Conservation (phyloP, 2,329 filamentous ascomycete species). For the Pseudomassariella vexata region DNA sequence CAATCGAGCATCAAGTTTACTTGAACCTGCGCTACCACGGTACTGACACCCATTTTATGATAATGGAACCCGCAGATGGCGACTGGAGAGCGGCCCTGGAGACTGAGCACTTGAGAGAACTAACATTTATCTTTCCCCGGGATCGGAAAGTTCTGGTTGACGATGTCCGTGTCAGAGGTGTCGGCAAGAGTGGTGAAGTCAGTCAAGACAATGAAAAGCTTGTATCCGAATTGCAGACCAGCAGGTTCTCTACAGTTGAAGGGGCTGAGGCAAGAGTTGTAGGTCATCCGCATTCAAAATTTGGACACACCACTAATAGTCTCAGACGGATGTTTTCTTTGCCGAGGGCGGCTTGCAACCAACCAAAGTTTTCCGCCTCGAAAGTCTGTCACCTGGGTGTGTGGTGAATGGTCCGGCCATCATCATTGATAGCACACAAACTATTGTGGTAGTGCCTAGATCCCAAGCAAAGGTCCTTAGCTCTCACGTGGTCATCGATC, state of each 20-base stretch:
- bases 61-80: constrained; percentile 12
- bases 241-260: constrained; percentile 7
- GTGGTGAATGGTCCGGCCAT: constrained; percentile 14
- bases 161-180: constrained; percentile 3
- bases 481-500: constrained; percentile 30
- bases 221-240: constrained; percentile 13
- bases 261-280: constrained; percentile 9
- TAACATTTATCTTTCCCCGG: constrained; percentile 7
- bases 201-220: constrained; percentile 15
- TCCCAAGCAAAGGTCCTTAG: constrained; percentile 26
- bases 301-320: too few relatives aligned
- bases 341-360: constrained; percentile 12
- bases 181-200: constrained; percentile 12
- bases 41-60: constrained; percentile 36
- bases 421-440: constrained; percentile 18
- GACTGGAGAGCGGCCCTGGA: constrained; percentile 8
- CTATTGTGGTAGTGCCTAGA: constrained; percentile 30
- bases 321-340: constrained; percentile 13
- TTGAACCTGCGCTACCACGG: constrained; percentile 38
- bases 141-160: constrained; percentile 4
- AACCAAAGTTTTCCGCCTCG: constrained; percentile 14
- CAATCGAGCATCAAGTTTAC: constrained; percentile 34
- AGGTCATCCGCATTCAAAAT: too few relatives aligned
- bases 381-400: constrained; percentile 10
- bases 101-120: constrained; percentile 7